phyloP scores from a whole-genome alignment of 495 filamentous ascomycete species.

The Cudoniella acicularis region DNA sequence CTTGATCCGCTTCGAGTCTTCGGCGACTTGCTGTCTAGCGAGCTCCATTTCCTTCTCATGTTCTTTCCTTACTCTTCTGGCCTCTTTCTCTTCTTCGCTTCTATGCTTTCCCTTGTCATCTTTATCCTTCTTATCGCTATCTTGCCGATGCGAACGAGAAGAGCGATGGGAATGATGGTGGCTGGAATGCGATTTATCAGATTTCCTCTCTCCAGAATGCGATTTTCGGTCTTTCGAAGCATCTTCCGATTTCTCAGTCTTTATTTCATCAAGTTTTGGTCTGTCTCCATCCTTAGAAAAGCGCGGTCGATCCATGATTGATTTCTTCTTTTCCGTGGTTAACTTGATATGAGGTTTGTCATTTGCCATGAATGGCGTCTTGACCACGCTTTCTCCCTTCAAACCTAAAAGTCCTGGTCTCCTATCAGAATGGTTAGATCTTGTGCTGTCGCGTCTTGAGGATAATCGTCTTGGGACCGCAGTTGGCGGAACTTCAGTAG shows the following conservation, averaged over 20 bases:
- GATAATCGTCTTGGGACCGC: slow-evolving; percentile 7
- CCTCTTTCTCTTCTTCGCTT: slow-evolving; percentile 18
- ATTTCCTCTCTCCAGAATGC: not conserved
- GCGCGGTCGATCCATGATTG: slow-evolving; percentile 16
- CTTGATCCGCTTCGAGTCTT: slow-evolving; percentile 7
- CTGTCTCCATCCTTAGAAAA: slow-evolving; percentile 11
- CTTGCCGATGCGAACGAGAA: slow-evolving; percentile 2
- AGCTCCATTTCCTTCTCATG: slow-evolving; percentile 15
- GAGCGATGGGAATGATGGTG: slow-evolving; percentile 1
- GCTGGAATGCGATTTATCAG: not conserved
- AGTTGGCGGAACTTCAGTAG: not conserved
- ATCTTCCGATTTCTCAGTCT: not conserved
- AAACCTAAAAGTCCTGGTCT: slow-evolving; percentile 3
- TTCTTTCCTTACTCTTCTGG: slow-evolving; percentile 14
- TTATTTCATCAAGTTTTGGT: not conserved
- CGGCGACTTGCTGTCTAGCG: slow-evolving; percentile 19
- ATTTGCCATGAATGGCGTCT: slow-evolving; percentile 19
- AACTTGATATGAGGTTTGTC: slow-evolving; percentile 21
- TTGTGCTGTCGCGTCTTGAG: slow-evolving; percentile 13
- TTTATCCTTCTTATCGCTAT: slow-evolving; percentile 9
- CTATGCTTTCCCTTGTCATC: slow-evolving; percentile 4
- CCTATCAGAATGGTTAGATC: not conserved
- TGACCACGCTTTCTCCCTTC: slow-evolving; percentile 25
- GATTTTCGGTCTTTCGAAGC: not conserved
- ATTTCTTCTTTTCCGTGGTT: not conserved